phyloP scores from a whole-genome alignment of 2,329 filamentous ascomycete genomes.

The Exophiala xenobiotica region DNA sequence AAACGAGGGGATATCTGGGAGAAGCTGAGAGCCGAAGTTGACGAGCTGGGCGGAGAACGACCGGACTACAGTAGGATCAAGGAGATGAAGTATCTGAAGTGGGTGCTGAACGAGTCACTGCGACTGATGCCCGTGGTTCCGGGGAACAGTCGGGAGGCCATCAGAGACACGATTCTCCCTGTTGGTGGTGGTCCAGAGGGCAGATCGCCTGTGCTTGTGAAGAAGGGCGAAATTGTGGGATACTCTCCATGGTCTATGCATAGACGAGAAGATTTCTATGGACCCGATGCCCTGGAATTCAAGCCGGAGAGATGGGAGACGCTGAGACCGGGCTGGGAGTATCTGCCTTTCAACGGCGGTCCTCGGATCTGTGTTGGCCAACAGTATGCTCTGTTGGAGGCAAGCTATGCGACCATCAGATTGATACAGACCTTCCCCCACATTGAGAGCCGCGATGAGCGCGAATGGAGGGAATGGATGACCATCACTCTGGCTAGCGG shows the following conservation, averaged over 20 bases:
- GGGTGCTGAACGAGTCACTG: conserved; percentile 41
- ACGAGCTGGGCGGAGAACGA: conserved; percentile 21
- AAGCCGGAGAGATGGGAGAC: conserved; percentile 40
- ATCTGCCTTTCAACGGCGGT: conserved; percentile 33
- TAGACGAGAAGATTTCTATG: conserved; percentile 35
- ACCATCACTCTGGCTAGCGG: conserved; percentile 78
- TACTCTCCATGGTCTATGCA: conserved; percentile 45
- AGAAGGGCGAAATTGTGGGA: conserved; percentile 46
- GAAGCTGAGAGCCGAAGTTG: conserved; percentile 43
- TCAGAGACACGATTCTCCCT: conserved; percentile 47
- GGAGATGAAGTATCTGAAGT: conserved; percentile 31
- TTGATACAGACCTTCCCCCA: conserved; percentile 70
- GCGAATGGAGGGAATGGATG: conserved; percentile 62
- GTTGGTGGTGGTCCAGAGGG: conserved; percentile 50
- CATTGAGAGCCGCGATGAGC: conserved; percentile 47
- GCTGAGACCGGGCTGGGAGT: conserved; percentile 37
- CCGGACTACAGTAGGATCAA: conserved; percentile 29
- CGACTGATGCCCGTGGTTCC: conserved; percentile 44
- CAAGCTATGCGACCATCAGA: conserved; percentile 65
- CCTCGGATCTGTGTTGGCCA: conserved; percentile 50
- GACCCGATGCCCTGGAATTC: conserved; percentile 35
- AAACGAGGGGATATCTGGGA: conserved; percentile 39
- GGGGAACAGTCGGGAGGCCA: conserved; percentile 40
- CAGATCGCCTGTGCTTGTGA: conserved; percentile 48
- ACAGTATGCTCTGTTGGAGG: conserved; percentile 76